Evolutionary conservation across 306 rosid species (phyloP), one percentile per base, ranked within the genome.

Genomic region (Heteromeles arbutifolia): DNA sequence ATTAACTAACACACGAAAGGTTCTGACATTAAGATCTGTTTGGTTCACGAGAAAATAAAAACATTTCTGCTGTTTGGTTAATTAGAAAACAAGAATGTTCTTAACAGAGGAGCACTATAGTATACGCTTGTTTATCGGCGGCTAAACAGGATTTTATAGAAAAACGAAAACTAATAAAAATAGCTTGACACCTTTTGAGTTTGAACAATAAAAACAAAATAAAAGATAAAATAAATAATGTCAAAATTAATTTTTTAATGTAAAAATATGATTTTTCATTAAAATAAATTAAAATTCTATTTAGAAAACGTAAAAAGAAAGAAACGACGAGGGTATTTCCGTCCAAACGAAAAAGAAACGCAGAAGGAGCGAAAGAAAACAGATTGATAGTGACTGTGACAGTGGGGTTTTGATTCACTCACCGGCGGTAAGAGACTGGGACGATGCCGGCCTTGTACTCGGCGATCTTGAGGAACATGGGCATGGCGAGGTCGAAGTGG

Each of bases 401-500:
- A 4, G 13, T 17, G 31, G 4, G 8, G 19, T 28, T 37, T 21
- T 65, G 2, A 3, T 12, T 3, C 7, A 77, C 89, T 90, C 64
- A 95, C 98, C 98, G 90, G 89, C 97, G 97, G 87, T 78, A 90
- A 19, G 89, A 28, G 61, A 95, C 97, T 34, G 99, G 99, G 37
- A 95, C 99, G 25, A 95, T 95, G 65, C 99, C 99, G 77, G 97
- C 99, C 5, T 90, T 92, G 86, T 95, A 95, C 78, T 92, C 87
- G 21, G 99, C 99, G 83, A 95, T 89, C 83, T 95, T 90, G 78
- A 95, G 97, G 80, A 95, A 92, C 96, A 92, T 89, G 63, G 99
- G 99, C 99, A 95, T 95, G 75, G 99, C 97, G 19, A 95, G 99
- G 76, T 95, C 99, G 74, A 95, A 95, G 77, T 95, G 99, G 1